phyloP scores from a whole-genome alignment of 331 rosid genomes.

The Stylosanthes scabra region DNA sequence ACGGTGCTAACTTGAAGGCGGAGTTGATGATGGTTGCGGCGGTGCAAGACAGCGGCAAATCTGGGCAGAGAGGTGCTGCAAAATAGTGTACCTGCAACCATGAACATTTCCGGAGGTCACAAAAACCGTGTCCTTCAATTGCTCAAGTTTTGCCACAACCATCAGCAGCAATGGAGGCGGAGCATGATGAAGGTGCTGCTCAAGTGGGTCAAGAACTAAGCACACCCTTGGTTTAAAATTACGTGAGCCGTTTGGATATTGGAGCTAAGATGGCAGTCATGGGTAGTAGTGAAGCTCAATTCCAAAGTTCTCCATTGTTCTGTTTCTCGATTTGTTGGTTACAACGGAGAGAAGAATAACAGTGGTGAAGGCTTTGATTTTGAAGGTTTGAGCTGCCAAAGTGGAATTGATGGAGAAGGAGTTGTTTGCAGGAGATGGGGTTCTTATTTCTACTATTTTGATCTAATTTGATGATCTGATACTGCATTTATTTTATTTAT shows the following conservation, averaged over 20 bases:
- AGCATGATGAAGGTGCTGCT: conserved; percentile 82
- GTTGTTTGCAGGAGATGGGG: conserved; percentile 60
- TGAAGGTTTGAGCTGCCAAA: conserved; percentile 40
- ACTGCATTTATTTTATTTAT: not conserved
- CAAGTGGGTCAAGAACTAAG: conserved; percentile 90
- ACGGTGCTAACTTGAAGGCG: no score
- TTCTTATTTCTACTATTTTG: not conserved
- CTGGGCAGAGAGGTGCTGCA: no score
- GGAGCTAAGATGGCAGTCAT: conserved; percentile 45
- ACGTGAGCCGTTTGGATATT: conserved; percentile 40
- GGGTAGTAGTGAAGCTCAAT: conserved; percentile 48
- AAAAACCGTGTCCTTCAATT: conserved; percentile 26
- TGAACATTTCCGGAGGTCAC: not conserved
- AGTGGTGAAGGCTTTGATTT: not conserved
- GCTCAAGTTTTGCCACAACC: conserved; percentile 15
- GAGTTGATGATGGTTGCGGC: no score
- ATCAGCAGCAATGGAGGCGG: conserved; percentile 60
- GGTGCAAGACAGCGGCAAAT: no score
- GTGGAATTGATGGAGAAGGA: conserved; percentile 52
- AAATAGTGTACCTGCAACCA: not conserved
- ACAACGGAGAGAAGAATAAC: not conserved
- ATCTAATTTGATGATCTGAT: not conserved
- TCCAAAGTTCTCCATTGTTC: conserved; percentile 43
- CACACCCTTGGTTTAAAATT: no score
- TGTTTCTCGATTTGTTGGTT: conserved; percentile 39